Conservation (phyloP, 106 monocot species). For the Ottelia alismoides region DNA sequence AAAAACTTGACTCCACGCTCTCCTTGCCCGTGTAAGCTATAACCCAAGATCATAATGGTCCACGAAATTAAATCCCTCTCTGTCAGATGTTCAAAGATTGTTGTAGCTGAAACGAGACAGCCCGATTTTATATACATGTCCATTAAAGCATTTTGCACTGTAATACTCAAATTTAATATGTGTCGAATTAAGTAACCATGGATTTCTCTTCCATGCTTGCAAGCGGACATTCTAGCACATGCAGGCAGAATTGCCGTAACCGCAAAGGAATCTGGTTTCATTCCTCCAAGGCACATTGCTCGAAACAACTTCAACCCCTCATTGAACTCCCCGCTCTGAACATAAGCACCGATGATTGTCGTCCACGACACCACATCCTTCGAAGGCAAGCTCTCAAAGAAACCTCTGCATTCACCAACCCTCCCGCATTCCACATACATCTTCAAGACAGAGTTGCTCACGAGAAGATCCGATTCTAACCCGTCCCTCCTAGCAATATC, state of each 20-base stretch:
- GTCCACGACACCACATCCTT: conserved; percentile 33
- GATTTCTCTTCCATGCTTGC: conserved; percentile 38
- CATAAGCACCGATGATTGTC: conserved; percentile 21
- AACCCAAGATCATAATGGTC: conserved; percentile 45
- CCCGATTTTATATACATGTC: conserved; percentile 59
- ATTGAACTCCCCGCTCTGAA: conserved; percentile 23
- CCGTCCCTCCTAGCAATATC: conserved; percentile 16
- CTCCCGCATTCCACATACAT: conserved; percentile 27
- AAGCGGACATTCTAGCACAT: conserved; percentile 33
- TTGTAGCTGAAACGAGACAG: conserved; percentile 15
- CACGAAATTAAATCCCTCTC: conserved; percentile 34
- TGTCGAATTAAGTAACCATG: conserved; percentile 22
- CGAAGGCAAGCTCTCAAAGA: conserved; percentile 18
- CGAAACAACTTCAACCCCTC: conserved; percentile 39
- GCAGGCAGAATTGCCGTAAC: conserved; percentile 42
- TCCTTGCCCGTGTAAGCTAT: conserved; percentile 41
- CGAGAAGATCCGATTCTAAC: conserved; percentile 20
- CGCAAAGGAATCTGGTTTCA: conserved; percentile 16
- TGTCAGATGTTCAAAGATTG: conserved; percentile 19
- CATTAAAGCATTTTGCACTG: conserved; percentile 39
- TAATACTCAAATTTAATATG: not conserved
- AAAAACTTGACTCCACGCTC: conserved; percentile 33
- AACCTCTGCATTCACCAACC: conserved; percentile 10
- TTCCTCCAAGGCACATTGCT: conserved; percentile 12
- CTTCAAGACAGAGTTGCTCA: conserved; percentile 29